Evolutionary conservation across 177 flowering plant genomes (phyloP).

Genomic region (Vitis hybrid): DNA sequence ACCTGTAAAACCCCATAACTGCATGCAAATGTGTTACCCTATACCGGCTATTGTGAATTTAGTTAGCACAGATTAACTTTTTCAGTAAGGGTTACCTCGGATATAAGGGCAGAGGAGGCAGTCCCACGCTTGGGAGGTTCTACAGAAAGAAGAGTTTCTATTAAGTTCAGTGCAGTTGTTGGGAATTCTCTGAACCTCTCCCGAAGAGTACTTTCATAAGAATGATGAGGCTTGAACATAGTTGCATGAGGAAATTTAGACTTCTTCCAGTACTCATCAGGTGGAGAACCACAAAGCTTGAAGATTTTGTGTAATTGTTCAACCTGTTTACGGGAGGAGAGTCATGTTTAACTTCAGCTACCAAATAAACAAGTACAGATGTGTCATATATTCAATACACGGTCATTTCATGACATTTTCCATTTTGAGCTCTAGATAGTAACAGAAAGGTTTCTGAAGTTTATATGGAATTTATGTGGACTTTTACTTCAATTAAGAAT

Average conservation of each 20-base stretch:
- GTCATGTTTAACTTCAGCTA: not conserved
- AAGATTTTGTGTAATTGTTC: slow-evolving; percentile 94
- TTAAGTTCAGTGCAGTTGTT: slow-evolving; percentile 48
- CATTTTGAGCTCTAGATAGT: too few species aligned
- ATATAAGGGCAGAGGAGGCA: slow-evolving; percentile 70
- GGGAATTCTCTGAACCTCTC: slow-evolving; percentile 69
- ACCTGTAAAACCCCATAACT: too few species aligned
- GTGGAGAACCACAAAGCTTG: slow-evolving; percentile 91
- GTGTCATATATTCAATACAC: not conserved
- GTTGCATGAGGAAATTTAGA: slow-evolving; percentile 77
- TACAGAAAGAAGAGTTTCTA: slow-evolving; percentile 71
- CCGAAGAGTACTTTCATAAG: slow-evolving; percentile 68
- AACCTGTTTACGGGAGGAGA: slow-evolving; percentile 44
- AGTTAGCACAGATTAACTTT: not conserved
- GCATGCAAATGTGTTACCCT: too few species aligned
- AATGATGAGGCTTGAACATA: slow-evolving; percentile 78
- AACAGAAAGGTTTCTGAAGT: too few species aligned
- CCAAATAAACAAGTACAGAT: not conserved
- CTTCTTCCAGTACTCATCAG: slow-evolving; percentile 81
- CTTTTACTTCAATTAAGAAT: too few species aligned
- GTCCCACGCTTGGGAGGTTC: slow-evolving; percentile 84
- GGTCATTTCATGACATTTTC: too few species aligned
- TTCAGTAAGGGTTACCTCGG: slow-evolving; percentile 48
- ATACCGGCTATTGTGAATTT: not conserved
- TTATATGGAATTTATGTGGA: too few species aligned